These are phyloP conservation scores for Globisporangium echinulatum DNA, from an alignment of 352 stramenopile species.

Conservation along the genomic window DNA sequence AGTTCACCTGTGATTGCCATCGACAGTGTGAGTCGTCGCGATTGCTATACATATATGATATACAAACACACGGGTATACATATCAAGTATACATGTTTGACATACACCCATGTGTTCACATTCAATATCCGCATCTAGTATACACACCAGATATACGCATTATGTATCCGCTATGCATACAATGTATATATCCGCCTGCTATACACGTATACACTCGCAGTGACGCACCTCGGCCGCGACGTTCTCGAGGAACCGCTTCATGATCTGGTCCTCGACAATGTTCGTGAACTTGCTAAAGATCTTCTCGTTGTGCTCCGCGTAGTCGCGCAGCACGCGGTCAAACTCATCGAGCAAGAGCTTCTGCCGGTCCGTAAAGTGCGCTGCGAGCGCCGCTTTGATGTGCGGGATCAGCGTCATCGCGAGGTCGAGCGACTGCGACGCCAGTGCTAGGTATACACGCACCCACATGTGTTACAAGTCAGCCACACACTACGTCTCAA, in stretches of 20 bases:
- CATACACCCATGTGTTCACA: background rate
- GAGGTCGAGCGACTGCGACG: constrained; percentile 93
- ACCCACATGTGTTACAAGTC: background rate
- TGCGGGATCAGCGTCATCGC: constrained; percentile 93
- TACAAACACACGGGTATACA: background rate
- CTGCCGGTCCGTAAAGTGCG: constrained; percentile 92
- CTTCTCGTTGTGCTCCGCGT: constrained; percentile 95
- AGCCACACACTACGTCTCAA: background rate
- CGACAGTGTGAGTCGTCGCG: background rate
- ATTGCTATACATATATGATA: background rate
- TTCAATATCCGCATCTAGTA: too few relatives aligned
- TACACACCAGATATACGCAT: too few relatives aligned
- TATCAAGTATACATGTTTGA: constrained; percentile 12
- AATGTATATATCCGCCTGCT: too few relatives aligned
- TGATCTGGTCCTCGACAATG: constrained; percentile 95
- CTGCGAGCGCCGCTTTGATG: constrained; percentile 92
- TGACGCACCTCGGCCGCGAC: constrained; percentile 48
- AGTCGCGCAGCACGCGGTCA: constrained; percentile 93
- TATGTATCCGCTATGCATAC: background rate
- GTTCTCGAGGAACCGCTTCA: constrained; percentile 88
- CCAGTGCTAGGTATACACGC: constrained; percentile 58
- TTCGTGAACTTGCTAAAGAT: constrained; percentile 97
- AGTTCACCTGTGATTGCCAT: constrained; percentile 35
- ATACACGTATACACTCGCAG: background rate
- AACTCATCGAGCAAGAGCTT: constrained; percentile 95